A percentile compares a stretch with the other conserved stretches of the same genome.
phyloP scores from a whole-genome alignment of 164 flowering plant species.

The Vitis cinerea region DNA sequence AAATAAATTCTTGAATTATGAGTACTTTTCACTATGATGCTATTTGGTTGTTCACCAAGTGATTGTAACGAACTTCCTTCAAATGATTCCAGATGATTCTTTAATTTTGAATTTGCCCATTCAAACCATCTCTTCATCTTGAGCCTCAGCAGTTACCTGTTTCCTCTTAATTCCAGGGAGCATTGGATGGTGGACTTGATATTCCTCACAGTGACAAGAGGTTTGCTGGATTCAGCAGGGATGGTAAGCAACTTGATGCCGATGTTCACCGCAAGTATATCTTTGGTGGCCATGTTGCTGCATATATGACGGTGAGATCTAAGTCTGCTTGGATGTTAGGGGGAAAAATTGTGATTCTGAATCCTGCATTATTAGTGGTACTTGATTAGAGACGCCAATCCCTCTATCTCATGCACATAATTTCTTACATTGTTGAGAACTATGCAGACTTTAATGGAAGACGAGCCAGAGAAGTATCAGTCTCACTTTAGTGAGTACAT shows the following conservation, averaged over 20 bases:
- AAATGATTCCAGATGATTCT: background rate
- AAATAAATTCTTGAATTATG: too few relatives aligned
- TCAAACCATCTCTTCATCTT: background rate
- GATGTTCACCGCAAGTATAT: constrained; percentile 82
- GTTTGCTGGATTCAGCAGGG: constrained; percentile 71
- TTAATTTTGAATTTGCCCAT: background rate
- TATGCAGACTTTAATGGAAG: constrained; percentile 61
- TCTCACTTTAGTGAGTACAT: constrained; percentile 68
- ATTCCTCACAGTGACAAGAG: constrained; percentile 90
- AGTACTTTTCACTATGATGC: too few relatives aligned
- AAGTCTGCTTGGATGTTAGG: background rate
- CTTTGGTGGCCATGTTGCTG: constrained; percentile 78
- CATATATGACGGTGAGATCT: constrained; percentile 59
- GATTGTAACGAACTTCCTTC: too few relatives aligned
- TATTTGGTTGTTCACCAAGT: too few relatives aligned
- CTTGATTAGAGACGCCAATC: background rate
- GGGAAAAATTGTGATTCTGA: background rate
- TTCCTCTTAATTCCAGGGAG: constrained; percentile 46
- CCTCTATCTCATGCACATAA: background rate
- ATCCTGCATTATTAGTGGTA: background rate
- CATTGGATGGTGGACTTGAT: constrained; percentile 85
- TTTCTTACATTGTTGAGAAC: background rate
- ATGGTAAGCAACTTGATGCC: constrained; percentile 67
- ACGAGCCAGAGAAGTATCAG: constrained; percentile 88
- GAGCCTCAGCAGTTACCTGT: too few relatives aligned